Evolutionary conservation across 305 asterid genomes (phyloP).

Genomic region (Fraxinus dipetala): DNA sequence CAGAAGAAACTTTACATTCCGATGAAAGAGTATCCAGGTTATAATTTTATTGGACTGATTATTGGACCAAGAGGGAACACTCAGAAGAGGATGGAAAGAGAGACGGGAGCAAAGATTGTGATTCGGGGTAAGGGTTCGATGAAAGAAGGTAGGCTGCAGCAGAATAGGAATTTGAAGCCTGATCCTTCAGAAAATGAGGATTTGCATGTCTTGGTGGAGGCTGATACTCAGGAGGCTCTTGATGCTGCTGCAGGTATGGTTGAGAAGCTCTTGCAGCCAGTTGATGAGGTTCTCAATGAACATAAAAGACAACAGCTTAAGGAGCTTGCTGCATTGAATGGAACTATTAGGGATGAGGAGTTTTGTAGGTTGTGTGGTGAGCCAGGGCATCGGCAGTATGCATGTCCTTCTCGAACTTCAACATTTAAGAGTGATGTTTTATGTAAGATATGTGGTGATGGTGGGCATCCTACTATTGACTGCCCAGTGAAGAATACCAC

Average conservation of each 20-base stretch:
- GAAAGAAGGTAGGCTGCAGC: constrained; percentile 88
- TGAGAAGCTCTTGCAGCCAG: constrained; percentile 94
- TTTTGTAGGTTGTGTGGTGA: constrained; percentile 88
- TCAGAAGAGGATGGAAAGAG: constrained; percentile 93
- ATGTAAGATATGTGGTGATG: constrained; percentile 94
- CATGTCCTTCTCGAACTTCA: constrained; percentile 81
- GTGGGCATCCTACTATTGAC: constrained; percentile 94
- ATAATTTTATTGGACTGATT: constrained; percentile 83
- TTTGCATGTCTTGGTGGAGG: constrained; percentile 88
- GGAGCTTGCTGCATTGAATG: constrained; percentile 94
- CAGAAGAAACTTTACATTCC: constrained; percentile 88
- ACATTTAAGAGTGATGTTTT: constrained; percentile 89
- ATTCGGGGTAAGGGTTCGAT: constrained; percentile 92
- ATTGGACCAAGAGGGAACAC: constrained; percentile 97
- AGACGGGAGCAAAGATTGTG: constrained; percentile 91
- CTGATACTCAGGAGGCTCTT: constrained; percentile 83
- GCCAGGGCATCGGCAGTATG: constrained; percentile 89
- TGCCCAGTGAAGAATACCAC: constrained; percentile 89
- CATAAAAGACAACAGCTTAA: constrained; percentile 94
- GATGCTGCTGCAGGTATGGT: constrained; percentile 93
- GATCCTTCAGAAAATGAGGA: constrained; percentile 92
- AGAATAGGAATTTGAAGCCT: constrained; percentile 77
- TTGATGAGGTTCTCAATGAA: constrained; percentile 91
- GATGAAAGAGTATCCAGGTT: constrained; percentile 89
- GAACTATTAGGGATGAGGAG: constrained; percentile 95